phyloP scores from a whole-genome alignment of 345 rosid genomes.

The Boechera retrofracta region DNA sequence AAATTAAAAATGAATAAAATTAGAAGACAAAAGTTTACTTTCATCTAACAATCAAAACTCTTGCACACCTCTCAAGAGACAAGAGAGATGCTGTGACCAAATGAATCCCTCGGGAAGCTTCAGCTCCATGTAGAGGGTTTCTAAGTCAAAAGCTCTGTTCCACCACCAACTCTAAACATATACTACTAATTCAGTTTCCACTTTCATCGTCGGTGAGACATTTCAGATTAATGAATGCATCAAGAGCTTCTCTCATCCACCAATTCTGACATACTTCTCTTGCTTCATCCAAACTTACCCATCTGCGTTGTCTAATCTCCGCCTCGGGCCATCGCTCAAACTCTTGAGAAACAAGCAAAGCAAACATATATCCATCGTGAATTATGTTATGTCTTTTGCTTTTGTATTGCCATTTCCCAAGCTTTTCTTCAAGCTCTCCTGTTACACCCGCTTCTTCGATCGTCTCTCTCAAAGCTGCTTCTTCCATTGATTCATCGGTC shows the following conservation, averaged over 20 bases:
- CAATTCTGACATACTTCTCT: constrained; percentile 50
- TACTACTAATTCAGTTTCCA: constrained; percentile 5
- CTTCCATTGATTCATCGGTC: constrained; percentile 59
- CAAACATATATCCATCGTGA: constrained; percentile 60
- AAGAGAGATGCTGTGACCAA: constrained; percentile 20
- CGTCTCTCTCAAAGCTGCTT: constrained; percentile 61
- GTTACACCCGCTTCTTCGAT: constrained; percentile 65
- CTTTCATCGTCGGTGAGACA: background rate
- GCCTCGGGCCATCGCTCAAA: constrained; percentile 64
- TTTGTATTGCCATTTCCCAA: constrained; percentile 61
- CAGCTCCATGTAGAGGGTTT: constrained; percentile 24
- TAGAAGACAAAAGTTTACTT: constrained; percentile 36
- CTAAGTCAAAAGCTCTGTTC: constrained; percentile 33
- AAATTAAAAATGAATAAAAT: constrained; percentile 34
- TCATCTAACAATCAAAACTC: constrained; percentile 34
- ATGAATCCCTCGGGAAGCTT: constrained; percentile 21
- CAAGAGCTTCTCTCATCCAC: constrained; percentile 75
- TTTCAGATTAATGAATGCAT: constrained; percentile 49
- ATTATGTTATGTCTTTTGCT: constrained; percentile 58
- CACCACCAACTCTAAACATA: constrained; percentile 34
- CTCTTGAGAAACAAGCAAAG: constrained; percentile 52
- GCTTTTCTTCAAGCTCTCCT: constrained; percentile 48
- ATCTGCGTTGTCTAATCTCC: constrained; percentile 47
- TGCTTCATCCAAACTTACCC: constrained; percentile 62
- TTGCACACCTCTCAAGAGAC: constrained; percentile 26